These are phyloP conservation scores for Fusarium virguliforme DNA, from an alignment of 2,329 filamentous ascomycete species.

Conservation along the genomic window DNA sequence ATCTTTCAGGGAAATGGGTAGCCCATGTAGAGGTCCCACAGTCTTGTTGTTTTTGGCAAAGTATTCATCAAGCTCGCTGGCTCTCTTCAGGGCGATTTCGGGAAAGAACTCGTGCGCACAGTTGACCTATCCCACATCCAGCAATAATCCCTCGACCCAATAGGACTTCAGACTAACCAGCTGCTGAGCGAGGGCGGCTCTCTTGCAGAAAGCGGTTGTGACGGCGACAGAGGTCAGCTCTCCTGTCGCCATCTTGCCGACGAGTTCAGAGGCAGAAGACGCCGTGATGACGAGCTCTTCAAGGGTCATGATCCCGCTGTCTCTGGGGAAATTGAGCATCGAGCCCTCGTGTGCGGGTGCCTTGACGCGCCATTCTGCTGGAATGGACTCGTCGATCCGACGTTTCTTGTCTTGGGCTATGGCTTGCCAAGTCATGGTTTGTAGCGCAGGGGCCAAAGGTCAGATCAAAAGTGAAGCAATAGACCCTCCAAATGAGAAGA, in stretches of 20 bases:
- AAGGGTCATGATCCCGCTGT: constrained; percentile 64
- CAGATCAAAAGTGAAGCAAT: background rate
- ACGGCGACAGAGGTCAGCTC: constrained; percentile 63
- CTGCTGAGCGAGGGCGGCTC: constrained; percentile 69
- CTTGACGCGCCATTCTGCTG: constrained; percentile 30
- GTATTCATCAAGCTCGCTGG: constrained; percentile 65
- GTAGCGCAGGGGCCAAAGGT: too few relatives aligned
- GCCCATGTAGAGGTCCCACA: constrained; percentile 73
- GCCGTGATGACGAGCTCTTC: constrained; percentile 71
- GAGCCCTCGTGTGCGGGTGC: constrained; percentile 1
- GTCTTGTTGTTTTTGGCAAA: constrained; percentile 59
- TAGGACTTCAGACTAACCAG: constrained; percentile 56
- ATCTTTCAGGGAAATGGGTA: constrained; percentile 70
- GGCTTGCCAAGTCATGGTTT: constrained; percentile 21
- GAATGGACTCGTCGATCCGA: constrained; percentile 30
- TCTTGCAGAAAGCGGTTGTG: constrained; percentile 67
- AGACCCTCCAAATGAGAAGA: background rate
- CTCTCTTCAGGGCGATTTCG: constrained; percentile 62
- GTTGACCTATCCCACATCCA: constrained; percentile 52
- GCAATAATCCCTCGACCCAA: background rate
- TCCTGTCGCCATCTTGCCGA: constrained; percentile 54
- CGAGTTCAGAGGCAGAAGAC: constrained; percentile 59
- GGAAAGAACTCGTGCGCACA: constrained; percentile 68
- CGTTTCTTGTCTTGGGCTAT: constrained; percentile 26
- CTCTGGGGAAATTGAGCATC: constrained; percentile 20